phyloP scores from a whole-genome alignment of 2,329 filamentous ascomycete genomes.

The Aspergillus hiratsukae region DNA sequence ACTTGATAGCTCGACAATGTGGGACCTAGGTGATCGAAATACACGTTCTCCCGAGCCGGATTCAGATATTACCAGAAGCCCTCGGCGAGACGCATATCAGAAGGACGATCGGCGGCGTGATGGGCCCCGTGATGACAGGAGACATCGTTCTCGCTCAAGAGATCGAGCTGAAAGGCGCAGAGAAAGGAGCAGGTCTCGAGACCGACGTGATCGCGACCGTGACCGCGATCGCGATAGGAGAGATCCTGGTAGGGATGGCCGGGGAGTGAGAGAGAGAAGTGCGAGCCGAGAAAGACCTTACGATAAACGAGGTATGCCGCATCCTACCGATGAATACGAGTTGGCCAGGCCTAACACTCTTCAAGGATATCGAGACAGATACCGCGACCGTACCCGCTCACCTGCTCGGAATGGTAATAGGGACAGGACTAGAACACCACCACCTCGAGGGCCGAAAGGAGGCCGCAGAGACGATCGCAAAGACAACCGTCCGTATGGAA shows the following conservation, averaged over 20 bases:
- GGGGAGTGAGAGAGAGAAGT: constrained; percentile 36
- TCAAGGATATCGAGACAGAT: constrained; percentile 29
- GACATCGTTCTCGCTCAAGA: constrained; percentile 37
- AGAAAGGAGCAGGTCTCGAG: constrained; percentile 43
- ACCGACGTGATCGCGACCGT: constrained; percentile 32
- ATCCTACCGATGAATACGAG: neutral
- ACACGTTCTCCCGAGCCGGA: constrained; percentile 25
- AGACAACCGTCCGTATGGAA: constrained; percentile 22
- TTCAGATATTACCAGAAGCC: constrained; percentile 32
- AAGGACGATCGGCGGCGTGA: constrained; percentile 37
- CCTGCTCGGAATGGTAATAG: constrained; percentile 34
- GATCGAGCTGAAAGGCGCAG: constrained; percentile 37
- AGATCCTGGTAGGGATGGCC: constrained; percentile 33
- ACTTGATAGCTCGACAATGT: constrained; percentile 58
- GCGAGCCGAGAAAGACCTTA: constrained; percentile 36
- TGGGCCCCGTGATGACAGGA: constrained; percentile 35
- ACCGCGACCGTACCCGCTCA: constrained; percentile 35
- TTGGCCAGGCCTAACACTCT: neutral
- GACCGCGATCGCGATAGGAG: constrained; percentile 31
- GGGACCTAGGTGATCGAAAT: constrained; percentile 46
- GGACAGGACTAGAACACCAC: constrained; percentile 34
- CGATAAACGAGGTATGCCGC: constrained; percentile 35
- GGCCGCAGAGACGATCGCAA: constrained; percentile 31
- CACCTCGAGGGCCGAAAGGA: constrained; percentile 30
- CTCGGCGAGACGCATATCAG: constrained; percentile 31